Evolutionary conservation across 768 basidiomycete species (phyloP).

Genomic region (Naematelia aurantialba): DNA sequence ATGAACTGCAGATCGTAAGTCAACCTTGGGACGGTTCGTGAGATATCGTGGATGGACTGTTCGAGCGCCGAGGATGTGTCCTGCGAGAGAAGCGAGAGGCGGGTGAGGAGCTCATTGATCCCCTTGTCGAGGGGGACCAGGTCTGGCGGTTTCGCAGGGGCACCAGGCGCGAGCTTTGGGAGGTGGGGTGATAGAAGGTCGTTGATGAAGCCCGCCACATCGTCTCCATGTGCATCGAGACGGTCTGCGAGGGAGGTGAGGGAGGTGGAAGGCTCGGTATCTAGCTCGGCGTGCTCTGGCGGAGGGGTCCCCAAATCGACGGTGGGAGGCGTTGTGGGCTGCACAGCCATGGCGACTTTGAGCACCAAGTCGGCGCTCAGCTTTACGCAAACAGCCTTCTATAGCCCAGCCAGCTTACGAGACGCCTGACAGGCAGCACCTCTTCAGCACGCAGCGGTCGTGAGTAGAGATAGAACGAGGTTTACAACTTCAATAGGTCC

Average conservation of each 20-base stretch:
- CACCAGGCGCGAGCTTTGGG: constrained; percentile 4
- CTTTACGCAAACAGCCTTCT: too few species aligned
- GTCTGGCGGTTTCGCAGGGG: constrained; percentile 44
- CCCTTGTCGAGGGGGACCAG: constrained; percentile 66
- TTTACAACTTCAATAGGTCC: too few species aligned
- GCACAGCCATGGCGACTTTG: neutral
- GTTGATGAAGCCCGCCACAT: constrained; percentile 41
- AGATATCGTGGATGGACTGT: constrained; percentile 85
- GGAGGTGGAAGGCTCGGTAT: constrained; percentile 10
- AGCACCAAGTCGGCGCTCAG: too few species aligned
- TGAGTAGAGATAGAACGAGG: neutral
- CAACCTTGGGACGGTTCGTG: constrained; percentile 81
- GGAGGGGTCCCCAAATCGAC: constrained; percentile 4
- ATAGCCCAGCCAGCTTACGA: neutral
- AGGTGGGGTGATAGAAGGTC: constrained; percentile 26
- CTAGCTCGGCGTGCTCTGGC: neutral
- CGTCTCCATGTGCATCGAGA: constrained; percentile 26
- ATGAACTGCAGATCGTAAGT: constrained; percentile 97
- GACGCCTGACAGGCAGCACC: neutral
- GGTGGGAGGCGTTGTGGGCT: neutral
- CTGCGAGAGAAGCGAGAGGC: constrained; percentile 79
- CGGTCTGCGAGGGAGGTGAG: constrained; percentile 22
- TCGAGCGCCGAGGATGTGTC: constrained; percentile 85
- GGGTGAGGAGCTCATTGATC: constrained; percentile 68
- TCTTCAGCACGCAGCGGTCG: too few species aligned